Evolutionary conservation across 2,329 filamentous ascomycete genomes (phyloP).

Genomic region (Seiridium cupressi): DNA sequence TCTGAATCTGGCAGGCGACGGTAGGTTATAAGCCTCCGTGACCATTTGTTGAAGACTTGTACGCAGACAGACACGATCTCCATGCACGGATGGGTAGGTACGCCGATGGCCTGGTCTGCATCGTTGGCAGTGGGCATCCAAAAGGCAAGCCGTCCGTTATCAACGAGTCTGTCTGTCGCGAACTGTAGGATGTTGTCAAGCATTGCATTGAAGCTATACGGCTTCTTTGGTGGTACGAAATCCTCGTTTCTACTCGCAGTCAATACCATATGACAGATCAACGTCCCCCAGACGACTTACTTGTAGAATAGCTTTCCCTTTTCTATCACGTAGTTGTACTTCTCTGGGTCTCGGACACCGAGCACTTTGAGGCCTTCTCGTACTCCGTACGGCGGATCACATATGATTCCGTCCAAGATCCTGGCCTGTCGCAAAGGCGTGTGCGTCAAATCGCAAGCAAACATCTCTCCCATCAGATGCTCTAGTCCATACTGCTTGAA

Average conservation of each 20-base stretch:
- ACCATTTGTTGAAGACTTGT: conserved; percentile 92
- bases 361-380: conserved; percentile 88
- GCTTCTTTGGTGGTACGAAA: conserved; percentile 84
- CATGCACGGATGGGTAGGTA: conserved; percentile 75
- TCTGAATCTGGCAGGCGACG: conserved; percentile 62
- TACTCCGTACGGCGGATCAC: conserved; percentile 94
- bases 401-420: conserved; percentile 81
- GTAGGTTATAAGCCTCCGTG: conserved; percentile 84
- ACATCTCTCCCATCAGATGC: conserved; percentile 69
- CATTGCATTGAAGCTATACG: conserved; percentile 90
- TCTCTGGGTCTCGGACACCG: conserved; percentile 68
- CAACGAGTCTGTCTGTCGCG: conserved; percentile 71
- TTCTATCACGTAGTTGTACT: conserved; percentile 58
- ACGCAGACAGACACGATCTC: conserved; percentile 74
- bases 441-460: conserved; percentile 86
- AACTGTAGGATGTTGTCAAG: conserved; percentile 88
- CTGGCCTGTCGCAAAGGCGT: conserved; percentile 62
- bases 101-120: conserved; percentile 70
- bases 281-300: conserved; percentile 41
- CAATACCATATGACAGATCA: background rate
- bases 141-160: conserved; percentile 78
- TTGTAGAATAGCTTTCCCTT: conserved; percentile 69
- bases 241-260: conserved; percentile 47
- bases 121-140: conserved; percentile 96
- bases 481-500: conserved; percentile 79